phyloP scores from a whole-genome alignment of 164 flowering plant species.

The Kingdonia uniflora region DNA sequence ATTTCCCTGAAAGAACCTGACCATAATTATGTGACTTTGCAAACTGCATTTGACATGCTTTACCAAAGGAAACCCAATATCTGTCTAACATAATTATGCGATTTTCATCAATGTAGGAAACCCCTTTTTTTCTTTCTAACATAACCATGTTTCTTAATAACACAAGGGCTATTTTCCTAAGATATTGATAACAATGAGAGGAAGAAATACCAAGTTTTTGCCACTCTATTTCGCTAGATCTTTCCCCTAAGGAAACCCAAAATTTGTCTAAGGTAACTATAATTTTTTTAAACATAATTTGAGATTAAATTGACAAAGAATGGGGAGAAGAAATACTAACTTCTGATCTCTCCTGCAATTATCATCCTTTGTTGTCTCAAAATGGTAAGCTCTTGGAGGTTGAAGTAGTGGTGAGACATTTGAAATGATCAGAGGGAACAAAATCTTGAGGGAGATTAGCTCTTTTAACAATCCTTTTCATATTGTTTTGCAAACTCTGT shows the following conservation, averaged over 20 bases:
- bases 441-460: conserved; percentile 90
- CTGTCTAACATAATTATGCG: too few species aligned
- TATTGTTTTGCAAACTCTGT: conserved; percentile 87
- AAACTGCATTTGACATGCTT: too few species aligned
- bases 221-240: too few species aligned
- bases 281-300: not conserved
- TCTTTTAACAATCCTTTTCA: conserved; percentile 82
- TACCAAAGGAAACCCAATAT: too few species aligned
- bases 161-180: too few species aligned
- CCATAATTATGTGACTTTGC: too few species aligned
- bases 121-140: too few species aligned
- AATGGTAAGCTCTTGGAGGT: conserved; percentile 98
- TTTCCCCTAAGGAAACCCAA: not conserved
- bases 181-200: too few species aligned
- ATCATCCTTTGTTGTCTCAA: conserved; percentile 21
- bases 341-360: not conserved
- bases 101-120: too few species aligned
- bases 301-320: not conserved
- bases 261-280: not conserved
- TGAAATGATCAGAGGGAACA: conserved; percentile 77
- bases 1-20: not conserved
- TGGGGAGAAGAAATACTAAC: conserved; percentile 9
- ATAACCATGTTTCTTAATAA: too few species aligned
- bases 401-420: conserved; percentile 54
- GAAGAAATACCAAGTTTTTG: too few species aligned